Conservation (phyloP, 495 filamentous ascomycete genomes). For the Alectoria sarmentosa region DNA sequence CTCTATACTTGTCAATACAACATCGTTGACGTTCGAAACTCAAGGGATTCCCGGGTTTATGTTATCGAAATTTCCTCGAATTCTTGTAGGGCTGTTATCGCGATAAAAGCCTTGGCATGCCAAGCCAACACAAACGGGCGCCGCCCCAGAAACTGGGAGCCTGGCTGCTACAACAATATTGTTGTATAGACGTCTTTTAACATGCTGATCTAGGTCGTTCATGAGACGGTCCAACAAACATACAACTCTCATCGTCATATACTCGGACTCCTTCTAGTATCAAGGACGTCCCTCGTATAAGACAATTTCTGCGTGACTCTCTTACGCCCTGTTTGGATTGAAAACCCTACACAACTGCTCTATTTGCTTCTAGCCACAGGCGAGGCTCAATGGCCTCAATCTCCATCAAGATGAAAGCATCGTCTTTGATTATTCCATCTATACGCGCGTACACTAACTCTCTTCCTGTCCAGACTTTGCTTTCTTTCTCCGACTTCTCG, state of each 20-base stretch:
- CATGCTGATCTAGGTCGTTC: too few species aligned
- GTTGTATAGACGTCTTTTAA: too few species aligned
- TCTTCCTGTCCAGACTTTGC: not conserved
- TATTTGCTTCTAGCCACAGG: slow-evolving; percentile 8
- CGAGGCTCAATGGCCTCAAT: slow-evolving; percentile 6
- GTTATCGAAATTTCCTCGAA: not conserved
- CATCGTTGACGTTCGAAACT: not conserved
- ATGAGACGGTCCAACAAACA: too few species aligned
- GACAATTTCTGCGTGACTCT: not conserved
- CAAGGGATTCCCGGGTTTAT: too few species aligned
- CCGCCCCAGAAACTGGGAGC: too few species aligned
- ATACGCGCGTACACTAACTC: slow-evolving; percentile 8
- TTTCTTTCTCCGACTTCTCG: not conserved
- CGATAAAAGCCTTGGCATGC: not conserved
- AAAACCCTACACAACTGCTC: slow-evolving; percentile 4
- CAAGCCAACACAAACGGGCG: too few species aligned
- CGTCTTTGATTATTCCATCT: not conserved
- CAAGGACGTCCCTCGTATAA: too few species aligned
- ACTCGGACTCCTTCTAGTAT: too few species aligned
- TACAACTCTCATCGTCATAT: too few species aligned
- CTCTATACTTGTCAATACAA: not conserved
- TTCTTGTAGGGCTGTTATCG: slow-evolving; percentile 13
- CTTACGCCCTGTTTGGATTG: not conserved
- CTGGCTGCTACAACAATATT: too few species aligned
- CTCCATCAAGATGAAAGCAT: slow-evolving; percentile 8